These are phyloP conservation scores for Platismatia glauca DNA, from an alignment of 495 filamentous ascomycete genomes.

Conservation along the genomic window DNA sequence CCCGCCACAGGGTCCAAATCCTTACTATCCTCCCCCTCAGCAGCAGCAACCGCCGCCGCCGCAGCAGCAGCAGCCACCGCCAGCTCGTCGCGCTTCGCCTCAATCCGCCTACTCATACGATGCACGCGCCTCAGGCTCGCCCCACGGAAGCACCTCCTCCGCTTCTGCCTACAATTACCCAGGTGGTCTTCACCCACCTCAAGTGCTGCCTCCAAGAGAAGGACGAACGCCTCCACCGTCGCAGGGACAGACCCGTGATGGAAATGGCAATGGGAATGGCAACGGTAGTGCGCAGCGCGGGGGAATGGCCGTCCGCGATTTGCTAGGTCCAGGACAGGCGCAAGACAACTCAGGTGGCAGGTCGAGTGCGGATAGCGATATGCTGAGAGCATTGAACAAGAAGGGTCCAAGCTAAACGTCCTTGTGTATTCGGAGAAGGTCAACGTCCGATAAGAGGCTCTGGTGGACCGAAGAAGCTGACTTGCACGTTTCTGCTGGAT, in stretches of 20 bases:
- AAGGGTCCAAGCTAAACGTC: conserved; percentile 17
- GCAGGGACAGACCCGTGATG: conserved; percentile 31
- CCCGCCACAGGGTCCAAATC: conserved; percentile 38
- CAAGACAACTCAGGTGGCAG: conserved; percentile 37
- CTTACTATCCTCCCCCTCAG: conserved; percentile 29
- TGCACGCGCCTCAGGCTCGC: conserved; percentile 41
- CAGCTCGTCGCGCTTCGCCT: conserved; percentile 43
- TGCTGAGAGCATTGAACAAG: conserved; percentile 48
- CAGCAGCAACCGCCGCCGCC: conserved; percentile 17
- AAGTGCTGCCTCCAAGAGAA: conserved; percentile 24
- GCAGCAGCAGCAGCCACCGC: conserved; percentile 24
- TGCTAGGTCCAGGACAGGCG: conserved; percentile 37
- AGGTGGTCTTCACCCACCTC: conserved; percentile 27
- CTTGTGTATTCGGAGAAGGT: neutral
- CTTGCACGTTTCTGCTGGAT: conserved; percentile 6
- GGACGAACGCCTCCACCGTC: conserved; percentile 36
- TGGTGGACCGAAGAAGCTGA: neutral
- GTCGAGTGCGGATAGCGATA: conserved; percentile 46
- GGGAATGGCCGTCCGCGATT: conserved; percentile 46
- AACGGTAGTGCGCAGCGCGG: conserved; percentile 30
- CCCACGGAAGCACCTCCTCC: conserved; percentile 43
- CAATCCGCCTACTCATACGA: conserved; percentile 43
- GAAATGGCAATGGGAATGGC: conserved; percentile 22
- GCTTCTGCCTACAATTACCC: conserved; percentile 30
- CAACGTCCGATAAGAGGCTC: neutral